Percentiles rank a stretch among this genome's conserved stretches.
Conservation (phyloP, 73 alveolate species). For the Paraurostyla sp. region DNA sequence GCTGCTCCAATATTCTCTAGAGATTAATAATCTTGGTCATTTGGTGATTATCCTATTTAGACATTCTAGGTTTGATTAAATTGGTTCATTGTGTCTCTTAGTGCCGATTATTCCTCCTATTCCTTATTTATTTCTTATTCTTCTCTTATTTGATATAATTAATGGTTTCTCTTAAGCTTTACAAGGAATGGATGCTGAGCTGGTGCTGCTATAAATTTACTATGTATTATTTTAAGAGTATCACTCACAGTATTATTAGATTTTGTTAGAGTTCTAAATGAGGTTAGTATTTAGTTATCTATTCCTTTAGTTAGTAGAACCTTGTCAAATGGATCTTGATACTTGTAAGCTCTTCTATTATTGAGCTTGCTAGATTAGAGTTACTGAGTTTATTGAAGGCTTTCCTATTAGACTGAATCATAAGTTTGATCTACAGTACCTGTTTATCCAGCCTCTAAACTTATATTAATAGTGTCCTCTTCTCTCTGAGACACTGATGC, state of each 20-base stretch:
- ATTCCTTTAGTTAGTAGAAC: conserved; percentile 60
- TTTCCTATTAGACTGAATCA: neutral
- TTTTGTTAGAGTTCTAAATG: conserved; percentile 44
- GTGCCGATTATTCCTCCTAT: neutral
- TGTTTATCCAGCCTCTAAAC: too few species aligned
- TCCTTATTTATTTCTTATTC: neutral
- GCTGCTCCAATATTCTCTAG: too few species aligned
- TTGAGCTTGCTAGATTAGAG: neutral
- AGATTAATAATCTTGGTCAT: too few species aligned
- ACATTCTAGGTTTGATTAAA: too few species aligned
- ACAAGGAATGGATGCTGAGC: neutral
- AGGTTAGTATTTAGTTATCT: conserved; percentile 63
- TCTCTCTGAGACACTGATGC: too few species aligned
- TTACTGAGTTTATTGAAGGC: neutral
- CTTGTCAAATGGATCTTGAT: conserved; percentile 63
- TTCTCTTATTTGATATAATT: conserved; percentile 40
- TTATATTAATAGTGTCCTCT: too few species aligned
- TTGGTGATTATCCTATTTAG: too few species aligned
- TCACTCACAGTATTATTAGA: conserved; percentile 55
- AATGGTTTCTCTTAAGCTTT: neutral
- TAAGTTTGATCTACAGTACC: too few species aligned
- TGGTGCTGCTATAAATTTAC: neutral
- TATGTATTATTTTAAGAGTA: conserved; percentile 51
- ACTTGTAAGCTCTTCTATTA: conserved; percentile 19
- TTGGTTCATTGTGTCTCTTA: neutral